Percentiles rank a stretch among this genome's conserved stretches.
Evolutionary conservation across 208 protist genomes (phyloP).

Genomic region (Trypanosoma avium): DNA sequence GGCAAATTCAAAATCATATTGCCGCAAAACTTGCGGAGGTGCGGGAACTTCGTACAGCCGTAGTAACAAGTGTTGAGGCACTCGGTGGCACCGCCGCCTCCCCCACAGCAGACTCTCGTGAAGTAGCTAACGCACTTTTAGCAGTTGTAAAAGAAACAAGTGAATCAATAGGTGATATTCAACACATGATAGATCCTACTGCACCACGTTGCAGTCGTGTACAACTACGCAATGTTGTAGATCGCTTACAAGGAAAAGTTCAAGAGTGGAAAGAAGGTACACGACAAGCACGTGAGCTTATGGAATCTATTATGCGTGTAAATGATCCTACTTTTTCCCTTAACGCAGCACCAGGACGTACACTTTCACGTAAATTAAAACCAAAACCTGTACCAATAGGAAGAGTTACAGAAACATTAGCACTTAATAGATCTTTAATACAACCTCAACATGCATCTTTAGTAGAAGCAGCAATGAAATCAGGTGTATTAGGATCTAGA

Average conservation of each 20-base stretch:
- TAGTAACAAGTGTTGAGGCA: slow-evolving; percentile 29
- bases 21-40: slow-evolving; percentile 27
- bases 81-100: slow-evolving; percentile 35
- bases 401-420: background rate
- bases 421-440: background rate
- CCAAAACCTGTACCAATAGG: slow-evolving; percentile 4
- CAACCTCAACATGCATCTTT: background rate
- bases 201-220: background rate
- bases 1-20: slow-evolving; percentile 30
- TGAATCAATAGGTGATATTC: slow-evolving; percentile 15
- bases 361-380: slow-evolving; percentile 5
- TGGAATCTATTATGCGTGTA: slow-evolving; percentile 12
- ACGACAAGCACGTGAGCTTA: slow-evolving; percentile 2
- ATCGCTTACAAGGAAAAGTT: background rate
- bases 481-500: background rate
- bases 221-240: slow-evolving; percentile 12
- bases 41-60: slow-evolving; percentile 32
- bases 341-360: background rate
- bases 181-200: background rate
- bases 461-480: background rate
- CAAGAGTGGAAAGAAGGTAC: slow-evolving; percentile 6
- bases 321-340: slow-evolving; percentile 16
- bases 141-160: slow-evolving; percentile 15
- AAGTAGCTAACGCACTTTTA: slow-evolving; percentile 5
- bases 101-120: slow-evolving; percentile 11